Percentiles rank a stretch among this genome's conserved stretches.
These are phyloP conservation scores for Phyllosticta citribraziliensis DNA, from an alignment of 2,329 filamentous ascomycete species.

Conservation along the genomic window DNA sequence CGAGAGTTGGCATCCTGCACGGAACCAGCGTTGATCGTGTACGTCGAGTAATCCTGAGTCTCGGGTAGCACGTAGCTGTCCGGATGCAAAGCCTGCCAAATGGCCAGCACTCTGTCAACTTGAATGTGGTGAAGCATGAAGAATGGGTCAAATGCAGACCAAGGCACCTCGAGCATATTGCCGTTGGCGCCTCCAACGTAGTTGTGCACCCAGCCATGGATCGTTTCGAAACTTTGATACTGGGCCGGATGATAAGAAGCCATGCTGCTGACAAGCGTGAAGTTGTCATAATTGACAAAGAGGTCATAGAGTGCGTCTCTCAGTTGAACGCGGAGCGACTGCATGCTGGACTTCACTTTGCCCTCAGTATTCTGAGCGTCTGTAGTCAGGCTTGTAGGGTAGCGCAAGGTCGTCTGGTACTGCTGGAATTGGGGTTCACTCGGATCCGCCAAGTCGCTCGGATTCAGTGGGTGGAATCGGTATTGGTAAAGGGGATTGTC, in stretches of 20 bases:
- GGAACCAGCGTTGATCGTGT: slow-evolving; percentile 46
- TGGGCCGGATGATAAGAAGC: slow-evolving; percentile 33
- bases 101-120: slow-evolving; percentile 32
- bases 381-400: slow-evolving; percentile 33
- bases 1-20: slow-evolving; percentile 45
- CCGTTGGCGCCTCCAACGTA: slow-evolving; percentile 48
- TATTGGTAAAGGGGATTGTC: slow-evolving; percentile 39
- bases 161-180: slow-evolving; percentile 51
- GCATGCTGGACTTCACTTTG: slow-evolving; percentile 6
- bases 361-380: slow-evolving; percentile 48
- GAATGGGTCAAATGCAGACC: slow-evolving; percentile 68
- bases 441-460: slow-evolving; percentile 46
- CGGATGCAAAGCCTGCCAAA: slow-evolving; percentile 69
- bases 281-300: slow-evolving; percentile 59
- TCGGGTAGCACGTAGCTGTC: slow-evolving; percentile 54
- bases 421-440: background rate
- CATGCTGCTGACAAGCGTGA: slow-evolving; percentile 60
- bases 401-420: slow-evolving; percentile 43
- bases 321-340: slow-evolving; percentile 15
- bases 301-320: slow-evolving; percentile 31
- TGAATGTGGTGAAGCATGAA: slow-evolving; percentile 65
- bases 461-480: slow-evolving; percentile 44
- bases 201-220: slow-evolving; percentile 42
- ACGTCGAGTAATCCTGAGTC: slow-evolving; percentile 46
- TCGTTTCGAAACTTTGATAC: slow-evolving; percentile 48